Base-by-base conservation (phyloP, 805 yeast genomes). In the Kodamaea restingae region DNA sequence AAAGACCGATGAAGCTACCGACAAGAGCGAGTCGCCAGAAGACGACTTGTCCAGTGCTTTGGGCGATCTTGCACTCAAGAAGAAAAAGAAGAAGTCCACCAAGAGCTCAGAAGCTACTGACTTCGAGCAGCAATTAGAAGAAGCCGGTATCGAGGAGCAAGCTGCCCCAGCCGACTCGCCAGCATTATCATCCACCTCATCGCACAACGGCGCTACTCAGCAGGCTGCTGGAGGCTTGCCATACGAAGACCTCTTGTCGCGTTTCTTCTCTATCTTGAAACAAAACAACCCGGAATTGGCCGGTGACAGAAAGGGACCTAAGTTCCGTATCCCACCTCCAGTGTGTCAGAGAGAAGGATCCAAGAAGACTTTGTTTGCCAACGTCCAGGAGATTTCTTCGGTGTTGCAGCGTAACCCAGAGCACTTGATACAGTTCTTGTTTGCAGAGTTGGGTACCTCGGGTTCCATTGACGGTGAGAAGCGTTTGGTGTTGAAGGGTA, bases 361-460 rank as follows among this genome's bases (percentile, higher is more conserved):
- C 60, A 93, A 93, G 71, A 93, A 90, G 78, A 88, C 98, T 11
- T 79, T 90, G 57, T 93, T 93, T 61, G 88, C 96, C 49, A 93
- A 93, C 66, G 90, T 93, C 50, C 95, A 90, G 70, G 95, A 86
- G 56, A 93, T 93, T 53, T 78, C 96, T 47, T 86, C 86, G 52
- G 93, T 88, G 41, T 76, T 93, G 72, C 97, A 93, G 67, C 82
- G 99, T 72, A 85, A 88, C 39, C 93, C 96, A 51, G 98, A 93
- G 59, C 98, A 93, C 70, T 81, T 93, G 49, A 93, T 93, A 65
- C 96, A 88, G 71, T 93, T 84, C 68, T 70, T 93, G 67, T 93
- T 93, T 69, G 97, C 98, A 1, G 99, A 93, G 72, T 76, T 93
- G 77, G 99, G 99, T 81, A 93, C 99, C 15, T 88, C 98, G 2